A percentile compares a stretch with the other conserved stretches of the same genome.
These are phyloP conservation scores for Orbilia ellipsospora DNA, from an alignment of 2,329 filamentous ascomycete species.

Conservation along the genomic window DNA sequence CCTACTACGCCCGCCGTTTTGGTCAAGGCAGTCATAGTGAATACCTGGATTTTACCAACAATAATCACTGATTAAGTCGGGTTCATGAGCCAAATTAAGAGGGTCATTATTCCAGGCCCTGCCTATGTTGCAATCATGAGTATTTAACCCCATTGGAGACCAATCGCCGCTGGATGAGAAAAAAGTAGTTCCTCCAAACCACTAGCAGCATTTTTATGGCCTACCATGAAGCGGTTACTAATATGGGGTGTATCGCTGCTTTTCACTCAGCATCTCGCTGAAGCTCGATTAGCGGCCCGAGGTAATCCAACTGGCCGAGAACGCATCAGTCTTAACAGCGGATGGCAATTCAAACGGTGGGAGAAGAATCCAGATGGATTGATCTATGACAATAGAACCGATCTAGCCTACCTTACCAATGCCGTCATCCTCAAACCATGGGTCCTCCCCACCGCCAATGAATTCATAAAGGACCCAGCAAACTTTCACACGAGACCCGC, in stretches of 20 bases:
- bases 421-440: conserved; percentile 62
- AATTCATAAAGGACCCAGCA: conserved; percentile 61
- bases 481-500: conserved; percentile 61
- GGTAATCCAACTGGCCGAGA: conserved; percentile 44
- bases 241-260: conserved; percentile 11
- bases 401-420: conserved; percentile 55
- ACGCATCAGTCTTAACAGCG: conserved; percentile 61
- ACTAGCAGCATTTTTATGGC: neutral
- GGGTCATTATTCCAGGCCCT: too few species aligned
- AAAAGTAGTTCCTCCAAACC: neutral
- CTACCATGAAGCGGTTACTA: neutral
- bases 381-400: conserved; percentile 59
- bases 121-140: too few species aligned
- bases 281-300: neutral
- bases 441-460: conserved; percentile 64
- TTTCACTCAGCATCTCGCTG: conserved; percentile 8
- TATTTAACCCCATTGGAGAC: too few species aligned
- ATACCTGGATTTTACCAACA: too few species aligned
- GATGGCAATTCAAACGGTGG: conserved; percentile 63
- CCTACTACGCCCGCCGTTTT: too few species aligned
- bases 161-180: neutral
- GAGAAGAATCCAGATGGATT: conserved; percentile 62
- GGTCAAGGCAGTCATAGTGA: too few species aligned
- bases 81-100: too few species aligned
- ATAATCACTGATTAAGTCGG: too few species aligned